These are phyloP conservation scores for Leccinum barrowsii DNA, from an alignment of 768 basidiomycete genomes.

Conservation along the genomic window DNA sequence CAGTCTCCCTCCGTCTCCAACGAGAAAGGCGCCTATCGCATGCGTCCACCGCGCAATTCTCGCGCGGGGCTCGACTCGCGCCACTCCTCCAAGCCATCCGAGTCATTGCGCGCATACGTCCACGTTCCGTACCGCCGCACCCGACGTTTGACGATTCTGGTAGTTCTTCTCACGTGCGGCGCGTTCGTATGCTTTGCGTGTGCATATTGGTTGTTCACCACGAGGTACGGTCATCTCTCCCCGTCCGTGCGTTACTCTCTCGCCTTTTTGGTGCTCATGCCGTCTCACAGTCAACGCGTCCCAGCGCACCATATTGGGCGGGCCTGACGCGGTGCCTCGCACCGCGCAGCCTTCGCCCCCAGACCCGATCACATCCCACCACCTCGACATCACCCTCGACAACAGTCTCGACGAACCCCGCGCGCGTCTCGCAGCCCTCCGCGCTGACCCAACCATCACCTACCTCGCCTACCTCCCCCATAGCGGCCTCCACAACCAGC, in stretches of 20 bases:
- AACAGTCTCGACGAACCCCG: slow-evolving; percentile 30
- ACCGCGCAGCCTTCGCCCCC: neutral
- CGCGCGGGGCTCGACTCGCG: slow-evolving; percentile 18
- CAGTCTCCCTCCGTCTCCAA: slow-evolving; percentile 62
- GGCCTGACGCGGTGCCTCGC: neutral
- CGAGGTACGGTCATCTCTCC: slow-evolving; percentile 47
- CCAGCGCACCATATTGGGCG: slow-evolving; percentile 8
- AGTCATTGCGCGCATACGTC: neutral
- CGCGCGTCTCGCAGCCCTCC: slow-evolving; percentile 6
- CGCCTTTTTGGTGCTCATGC: slow-evolving; percentile 17
- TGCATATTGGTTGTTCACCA: slow-evolving; percentile 63
- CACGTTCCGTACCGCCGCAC: slow-evolving; percentile 25
- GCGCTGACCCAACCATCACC: slow-evolving; percentile 29
- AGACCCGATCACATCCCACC: neutral
- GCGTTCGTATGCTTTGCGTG: slow-evolving; percentile 52
- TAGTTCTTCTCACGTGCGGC: slow-evolving; percentile 45
- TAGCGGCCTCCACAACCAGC: slow-evolving; percentile 83
- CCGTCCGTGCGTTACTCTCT: slow-evolving; percentile 14
- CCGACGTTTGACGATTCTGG: slow-evolving; percentile 39
- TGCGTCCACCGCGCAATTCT: slow-evolving; percentile 44
- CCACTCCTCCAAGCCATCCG: slow-evolving; percentile 11
- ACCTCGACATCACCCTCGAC: slow-evolving; percentile 17
- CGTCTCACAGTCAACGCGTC: slow-evolving; percentile 16
- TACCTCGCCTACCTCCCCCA: slow-evolving; percentile 79
- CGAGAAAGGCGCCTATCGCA: slow-evolving; percentile 64